A percentile compares a stretch with the other conserved stretches of the same genome.
Evolutionary conservation across 495 filamentous ascomycete genomes (phyloP).

Genomic region (Penicillium lagena): DNA sequence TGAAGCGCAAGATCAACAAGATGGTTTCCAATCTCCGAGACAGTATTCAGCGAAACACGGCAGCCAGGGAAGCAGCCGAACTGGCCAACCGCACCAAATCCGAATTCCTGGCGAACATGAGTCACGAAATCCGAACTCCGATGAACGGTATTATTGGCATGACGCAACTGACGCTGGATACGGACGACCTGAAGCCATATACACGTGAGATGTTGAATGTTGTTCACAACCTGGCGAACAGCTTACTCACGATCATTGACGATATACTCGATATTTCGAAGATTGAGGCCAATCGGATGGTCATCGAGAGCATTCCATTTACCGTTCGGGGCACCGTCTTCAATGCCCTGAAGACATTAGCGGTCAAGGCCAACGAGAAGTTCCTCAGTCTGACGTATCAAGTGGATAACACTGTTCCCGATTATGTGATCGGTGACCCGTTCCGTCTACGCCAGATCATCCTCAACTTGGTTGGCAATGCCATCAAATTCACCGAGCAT

Average conservation of each 20-base stretch:
- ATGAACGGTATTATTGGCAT: conserved; percentile 88
- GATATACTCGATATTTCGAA: conserved; percentile 99
- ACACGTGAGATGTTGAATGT: conserved; percentile 99
- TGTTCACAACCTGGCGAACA: conserved; percentile 95
- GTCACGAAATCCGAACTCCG: conserved; percentile 95
- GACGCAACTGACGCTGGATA: conserved; percentile 96
- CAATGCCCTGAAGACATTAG: conserved; percentile 93
- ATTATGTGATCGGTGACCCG: conserved; percentile 95
- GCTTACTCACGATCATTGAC: conserved; percentile 96
- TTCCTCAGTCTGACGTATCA: conserved; percentile 90
- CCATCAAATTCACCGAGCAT: conserved; percentile 91
- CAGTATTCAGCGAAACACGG: conserved; percentile 96
- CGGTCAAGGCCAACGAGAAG: conserved; percentile 96
- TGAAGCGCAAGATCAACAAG: conserved; percentile 98
- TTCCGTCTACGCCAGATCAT: conserved; percentile 96
- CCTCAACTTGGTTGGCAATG: conserved; percentile 54
- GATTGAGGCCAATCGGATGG: conserved; percentile 99
- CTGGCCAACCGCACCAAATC: conserved; percentile 98
- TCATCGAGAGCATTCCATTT: conserved; percentile 97
- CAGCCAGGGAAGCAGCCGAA: conserved; percentile 91
- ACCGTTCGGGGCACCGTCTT: conserved; percentile 93
- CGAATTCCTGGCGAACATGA: conserved; percentile 99
- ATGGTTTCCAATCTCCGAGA: conserved; percentile 96
- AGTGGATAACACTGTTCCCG: conserved; percentile 89
- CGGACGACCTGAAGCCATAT: conserved; percentile 81